Evolutionary conservation across 371 early-diverging fungal genomes (phyloP).

Genomic region (Mucor circinelloides): DNA sequence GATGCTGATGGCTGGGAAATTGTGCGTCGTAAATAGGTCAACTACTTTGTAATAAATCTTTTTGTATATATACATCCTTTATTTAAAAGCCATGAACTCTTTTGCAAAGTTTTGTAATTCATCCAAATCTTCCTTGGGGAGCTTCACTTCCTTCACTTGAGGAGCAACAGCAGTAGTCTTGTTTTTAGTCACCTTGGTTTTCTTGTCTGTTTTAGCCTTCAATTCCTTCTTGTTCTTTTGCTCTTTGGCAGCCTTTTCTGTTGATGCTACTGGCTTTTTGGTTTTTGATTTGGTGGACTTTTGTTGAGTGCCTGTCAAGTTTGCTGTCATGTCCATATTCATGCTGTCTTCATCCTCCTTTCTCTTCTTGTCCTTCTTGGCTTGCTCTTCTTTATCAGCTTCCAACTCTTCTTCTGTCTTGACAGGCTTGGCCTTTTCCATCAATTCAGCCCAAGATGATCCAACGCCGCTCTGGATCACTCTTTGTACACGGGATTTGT

Average conservation of each 20-base stretch:
- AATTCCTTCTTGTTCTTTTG: constrained; percentile 8
- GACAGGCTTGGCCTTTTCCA: constrained; percentile 35
- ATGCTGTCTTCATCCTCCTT: constrained; percentile 33
- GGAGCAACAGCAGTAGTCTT: neutral
- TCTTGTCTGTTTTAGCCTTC: constrained; percentile 15
- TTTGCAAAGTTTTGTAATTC: constrained; percentile 31
- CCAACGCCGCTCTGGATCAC: constrained; percentile 52
- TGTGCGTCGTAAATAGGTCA: constrained; percentile 40
- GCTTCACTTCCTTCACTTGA: constrained; percentile 14
- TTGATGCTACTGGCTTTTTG: constrained; percentile 1
- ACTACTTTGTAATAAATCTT: neutral
- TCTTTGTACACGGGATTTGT: constrained; percentile 46
- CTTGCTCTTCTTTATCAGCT: constrained; percentile 36
- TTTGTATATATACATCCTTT: neutral
- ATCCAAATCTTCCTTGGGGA: constrained; percentile 30
- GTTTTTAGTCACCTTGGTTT: constrained; percentile 15
- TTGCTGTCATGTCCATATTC: constrained; percentile 29
- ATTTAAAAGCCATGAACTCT: constrained; percentile 24
- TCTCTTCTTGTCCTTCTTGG: constrained; percentile 28
- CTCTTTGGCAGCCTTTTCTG: constrained; percentile 5
- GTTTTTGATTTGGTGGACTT: constrained; percentile 7
- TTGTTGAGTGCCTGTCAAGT: constrained; percentile 26
- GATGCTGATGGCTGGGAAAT: constrained; percentile 60
- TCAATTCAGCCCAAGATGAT: constrained; percentile 42
- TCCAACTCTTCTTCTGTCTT: constrained; percentile 43